Evolutionary conservation across 495 filamentous ascomycete genomes (phyloP).

Genomic region (Beverwykella pulmonaria): DNA sequence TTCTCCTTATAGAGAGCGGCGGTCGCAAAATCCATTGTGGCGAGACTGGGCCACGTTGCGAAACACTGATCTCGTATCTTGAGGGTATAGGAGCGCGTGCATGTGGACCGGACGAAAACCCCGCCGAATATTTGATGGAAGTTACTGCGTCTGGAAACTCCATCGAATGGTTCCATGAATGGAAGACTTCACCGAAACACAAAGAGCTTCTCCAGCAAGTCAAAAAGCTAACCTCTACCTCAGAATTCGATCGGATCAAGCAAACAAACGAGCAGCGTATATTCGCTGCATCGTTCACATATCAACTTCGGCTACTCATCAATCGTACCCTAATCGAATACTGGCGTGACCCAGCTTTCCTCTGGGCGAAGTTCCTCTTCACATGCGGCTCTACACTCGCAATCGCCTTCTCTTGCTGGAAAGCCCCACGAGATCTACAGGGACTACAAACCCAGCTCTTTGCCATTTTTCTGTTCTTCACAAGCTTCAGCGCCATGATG

Average conservation of each 20-base stretch:
- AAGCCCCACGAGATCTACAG: conserved; percentile 9
- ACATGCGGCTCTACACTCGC: too few species aligned
- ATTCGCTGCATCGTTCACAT: conserved; percentile 12
- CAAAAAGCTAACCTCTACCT: background rate
- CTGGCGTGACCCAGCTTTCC: conserved; percentile 16
- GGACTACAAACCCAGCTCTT: conserved; percentile 17
- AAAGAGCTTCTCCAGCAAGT: background rate
- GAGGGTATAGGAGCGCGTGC: background rate
- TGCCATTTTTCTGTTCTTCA: conserved; percentile 9
- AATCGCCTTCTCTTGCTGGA: conserved; percentile 13
- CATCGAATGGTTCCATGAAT: background rate
- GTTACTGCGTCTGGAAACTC: background rate
- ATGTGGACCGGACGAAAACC: conserved; percentile 11
- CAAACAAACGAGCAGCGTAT: background rate
- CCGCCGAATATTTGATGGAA: conserved; percentile 26
- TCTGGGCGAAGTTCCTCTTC: too few species aligned
- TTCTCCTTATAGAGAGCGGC: conserved; percentile 15
- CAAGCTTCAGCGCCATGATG: conserved; percentile 15
- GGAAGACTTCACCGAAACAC: background rate
- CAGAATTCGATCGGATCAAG: background rate
- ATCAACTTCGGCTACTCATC: background rate
- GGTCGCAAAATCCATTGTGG: conserved; percentile 19
- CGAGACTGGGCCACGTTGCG: conserved; percentile 12
- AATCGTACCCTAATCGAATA: conserved; percentile 9
- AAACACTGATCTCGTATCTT: conserved; percentile 18